Percentiles rank a stretch among this genome's conserved stretches.
These are phyloP conservation scores for Pseudovirgaria hyperparasitica DNA, from an alignment of 2,329 filamentous ascomycete species.

Conservation along the genomic window DNA sequence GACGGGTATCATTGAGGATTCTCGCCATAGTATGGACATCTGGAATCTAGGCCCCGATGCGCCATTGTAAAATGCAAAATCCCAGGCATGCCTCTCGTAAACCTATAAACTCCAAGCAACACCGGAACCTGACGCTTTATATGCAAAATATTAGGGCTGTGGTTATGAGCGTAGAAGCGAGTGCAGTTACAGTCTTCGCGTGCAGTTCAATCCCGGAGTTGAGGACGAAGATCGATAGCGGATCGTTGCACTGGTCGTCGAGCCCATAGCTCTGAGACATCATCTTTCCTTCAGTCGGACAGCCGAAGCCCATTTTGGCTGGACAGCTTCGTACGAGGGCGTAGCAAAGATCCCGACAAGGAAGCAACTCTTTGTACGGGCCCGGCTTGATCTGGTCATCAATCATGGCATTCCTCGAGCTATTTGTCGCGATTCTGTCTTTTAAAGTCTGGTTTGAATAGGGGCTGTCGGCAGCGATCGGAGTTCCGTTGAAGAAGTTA, in stretches of 20 bases:
- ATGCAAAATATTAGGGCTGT: no score
- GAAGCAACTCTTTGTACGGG: constrained; percentile 86
- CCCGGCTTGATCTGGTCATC: constrained; percentile 63
- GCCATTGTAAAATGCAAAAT: no score
- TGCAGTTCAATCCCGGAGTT: no score
- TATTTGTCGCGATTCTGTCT: constrained; percentile 31
- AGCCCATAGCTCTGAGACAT: constrained; percentile 41
- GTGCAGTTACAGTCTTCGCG: no score
- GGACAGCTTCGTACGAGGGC: constrained; percentile 78
- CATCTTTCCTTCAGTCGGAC: constrained; percentile 43
- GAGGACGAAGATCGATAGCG: no score
- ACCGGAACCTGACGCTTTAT: no score
- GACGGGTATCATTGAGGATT: no score
- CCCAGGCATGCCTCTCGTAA: no score
- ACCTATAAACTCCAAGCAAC: no score
- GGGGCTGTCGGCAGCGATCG: constrained; percentile 9
- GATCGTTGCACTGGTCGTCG: no score
- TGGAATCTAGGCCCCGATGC: no score
- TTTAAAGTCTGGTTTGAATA: constrained; percentile 12
- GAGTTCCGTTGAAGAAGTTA: constrained; percentile 56
- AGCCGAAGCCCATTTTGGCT: constrained; percentile 58
- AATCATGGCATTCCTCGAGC: constrained; percentile 59
- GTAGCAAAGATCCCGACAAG: constrained; percentile 81
- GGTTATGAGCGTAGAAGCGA: constrained; percentile 13
- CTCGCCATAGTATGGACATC: no score